These are phyloP conservation scores for Cutaneotrichosporon cyanovorans DNA, from an alignment of 1,284 basidiomycete species.

Conservation along the genomic window DNA sequence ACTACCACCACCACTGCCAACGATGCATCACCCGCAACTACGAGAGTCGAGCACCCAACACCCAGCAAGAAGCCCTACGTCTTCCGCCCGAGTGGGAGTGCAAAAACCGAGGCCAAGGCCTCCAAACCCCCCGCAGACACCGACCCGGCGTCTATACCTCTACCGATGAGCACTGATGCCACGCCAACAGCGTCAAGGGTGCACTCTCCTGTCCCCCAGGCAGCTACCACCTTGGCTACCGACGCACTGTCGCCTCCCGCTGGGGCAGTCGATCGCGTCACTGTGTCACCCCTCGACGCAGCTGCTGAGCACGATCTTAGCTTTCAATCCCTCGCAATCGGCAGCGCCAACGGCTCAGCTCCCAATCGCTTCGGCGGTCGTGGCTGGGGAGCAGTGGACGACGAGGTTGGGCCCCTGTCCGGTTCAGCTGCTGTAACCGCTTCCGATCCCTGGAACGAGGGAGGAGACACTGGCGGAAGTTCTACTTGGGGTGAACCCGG, in stretches of 20 bases:
- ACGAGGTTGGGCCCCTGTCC: conserved; percentile 18
- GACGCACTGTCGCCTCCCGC: conserved; percentile 4
- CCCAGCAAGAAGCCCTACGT: conserved; percentile 11
- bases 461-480: not conserved
- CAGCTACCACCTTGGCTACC: conserved; percentile 4
- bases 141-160: conserved; percentile 21
- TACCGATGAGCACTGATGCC: conserved; percentile 24
- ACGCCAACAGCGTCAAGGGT: conserved; percentile 28
- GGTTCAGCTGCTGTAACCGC: not conserved
- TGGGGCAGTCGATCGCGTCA: conserved; percentile 29
- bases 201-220: conserved; percentile 16
- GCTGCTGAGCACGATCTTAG: conserved; percentile 27
- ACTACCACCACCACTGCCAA: too few species aligned
- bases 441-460: conserved; percentile 6
- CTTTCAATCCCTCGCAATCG: conserved; percentile 35
- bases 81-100: conserved; percentile 2
- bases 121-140: not conserved
- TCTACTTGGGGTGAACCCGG: conserved; percentile 20
- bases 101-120: not conserved
- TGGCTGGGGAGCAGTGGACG: conserved; percentile 16
- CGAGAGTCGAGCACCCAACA: conserved; percentile 16
- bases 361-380: conserved; percentile 5
- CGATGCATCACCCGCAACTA: not conserved
- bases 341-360: conserved; percentile 12
- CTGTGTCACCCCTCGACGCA: conserved; percentile 39